These are phyloP conservation scores for Candida andamanensis DNA, from an alignment of 805 yeast species.

Conservation along the genomic window DNA sequence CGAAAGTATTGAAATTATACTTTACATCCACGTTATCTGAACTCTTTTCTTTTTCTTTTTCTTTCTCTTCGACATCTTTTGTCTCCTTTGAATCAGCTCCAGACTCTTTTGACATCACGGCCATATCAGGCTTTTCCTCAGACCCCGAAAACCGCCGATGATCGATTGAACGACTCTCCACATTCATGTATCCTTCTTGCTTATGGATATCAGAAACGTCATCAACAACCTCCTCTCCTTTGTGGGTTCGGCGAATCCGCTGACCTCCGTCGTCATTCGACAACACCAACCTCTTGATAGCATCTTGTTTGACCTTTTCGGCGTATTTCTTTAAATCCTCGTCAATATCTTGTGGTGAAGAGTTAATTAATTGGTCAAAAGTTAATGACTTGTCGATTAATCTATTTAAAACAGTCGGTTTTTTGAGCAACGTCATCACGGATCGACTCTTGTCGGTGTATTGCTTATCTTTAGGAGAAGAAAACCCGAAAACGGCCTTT, in stretches of 20 bases:
- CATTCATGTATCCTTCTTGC: conserved; percentile 20
- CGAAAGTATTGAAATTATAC: conserved; percentile 17
- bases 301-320: conserved; percentile 63
- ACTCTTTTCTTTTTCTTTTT: background rate
- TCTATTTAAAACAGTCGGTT: conserved; percentile 50
- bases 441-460: conserved; percentile 70
- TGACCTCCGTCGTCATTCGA: conserved; percentile 50
- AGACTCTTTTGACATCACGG: too few species aligned
- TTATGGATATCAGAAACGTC: conserved; percentile 19
- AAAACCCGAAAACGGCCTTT: conserved; percentile 37
- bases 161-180: conserved; percentile 31
- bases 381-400: conserved; percentile 51
- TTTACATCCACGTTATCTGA: conserved; percentile 7
- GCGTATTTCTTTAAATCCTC: conserved; percentile 70
- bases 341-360: conserved; percentile 74
- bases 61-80: background rate
- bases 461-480: conserved; percentile 26
- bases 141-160: conserved; percentile 28
- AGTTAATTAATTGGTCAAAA: conserved; percentile 53
- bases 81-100: background rate
- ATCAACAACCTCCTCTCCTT: conserved; percentile 82
- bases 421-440: conserved; percentile 43
- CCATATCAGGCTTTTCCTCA: conserved; percentile 6
- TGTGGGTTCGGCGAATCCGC: conserved; percentile 73
- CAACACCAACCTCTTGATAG: conserved; percentile 63